Conservation (phyloP, 2,329 filamentous ascomycete species). For the Aspergillus calidoustus region DNA sequence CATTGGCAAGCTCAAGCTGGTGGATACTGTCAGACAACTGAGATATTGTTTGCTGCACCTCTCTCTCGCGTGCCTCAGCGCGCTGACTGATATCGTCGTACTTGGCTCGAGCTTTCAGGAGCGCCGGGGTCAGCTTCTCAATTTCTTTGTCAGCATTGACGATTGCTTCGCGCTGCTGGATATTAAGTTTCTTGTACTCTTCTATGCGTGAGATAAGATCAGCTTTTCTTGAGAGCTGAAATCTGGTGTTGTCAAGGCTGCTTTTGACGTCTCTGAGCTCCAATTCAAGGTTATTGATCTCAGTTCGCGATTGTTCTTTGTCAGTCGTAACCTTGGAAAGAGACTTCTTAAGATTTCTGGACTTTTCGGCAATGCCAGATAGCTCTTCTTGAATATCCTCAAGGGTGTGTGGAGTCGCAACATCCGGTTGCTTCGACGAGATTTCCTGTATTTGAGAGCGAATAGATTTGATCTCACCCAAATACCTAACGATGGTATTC, state of each 20-base stretch:
- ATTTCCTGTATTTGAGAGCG: constrained; percentile 76
- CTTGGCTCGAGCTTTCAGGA: constrained; percentile 74
- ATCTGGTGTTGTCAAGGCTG: constrained; percentile 70
- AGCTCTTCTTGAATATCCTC: constrained; percentile 85
- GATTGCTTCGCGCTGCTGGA: constrained; percentile 71
- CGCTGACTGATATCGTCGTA: constrained; percentile 77
- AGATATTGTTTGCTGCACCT: constrained; percentile 71
- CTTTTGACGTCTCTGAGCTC: constrained; percentile 75
- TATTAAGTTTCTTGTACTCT: constrained; percentile 70
- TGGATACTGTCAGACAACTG: constrained; percentile 74
- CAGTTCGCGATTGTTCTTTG: constrained; percentile 70
- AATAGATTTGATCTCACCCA: constrained; percentile 72
- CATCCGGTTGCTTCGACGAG: constrained; percentile 73
- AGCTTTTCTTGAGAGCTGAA: constrained; percentile 81
- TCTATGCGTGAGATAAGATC: constrained; percentile 73
- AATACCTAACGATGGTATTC: constrained; percentile 72
- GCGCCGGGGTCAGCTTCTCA: constrained; percentile 73
- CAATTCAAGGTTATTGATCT: constrained; percentile 73
- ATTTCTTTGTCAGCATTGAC: constrained; percentile 73
- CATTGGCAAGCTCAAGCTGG: constrained; percentile 74
- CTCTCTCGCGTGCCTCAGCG: constrained; percentile 73
- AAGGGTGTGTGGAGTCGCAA: constrained; percentile 68
- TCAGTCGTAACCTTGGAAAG: constrained; percentile 71
- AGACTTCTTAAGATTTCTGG: constrained; percentile 65
- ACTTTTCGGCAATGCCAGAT: constrained; percentile 68